Evolutionary conservation across 495 filamentous ascomycete genomes (phyloP), one percentile per base, ranked within the genome.

Genomic region (Aspergillus cristatus): DNA sequence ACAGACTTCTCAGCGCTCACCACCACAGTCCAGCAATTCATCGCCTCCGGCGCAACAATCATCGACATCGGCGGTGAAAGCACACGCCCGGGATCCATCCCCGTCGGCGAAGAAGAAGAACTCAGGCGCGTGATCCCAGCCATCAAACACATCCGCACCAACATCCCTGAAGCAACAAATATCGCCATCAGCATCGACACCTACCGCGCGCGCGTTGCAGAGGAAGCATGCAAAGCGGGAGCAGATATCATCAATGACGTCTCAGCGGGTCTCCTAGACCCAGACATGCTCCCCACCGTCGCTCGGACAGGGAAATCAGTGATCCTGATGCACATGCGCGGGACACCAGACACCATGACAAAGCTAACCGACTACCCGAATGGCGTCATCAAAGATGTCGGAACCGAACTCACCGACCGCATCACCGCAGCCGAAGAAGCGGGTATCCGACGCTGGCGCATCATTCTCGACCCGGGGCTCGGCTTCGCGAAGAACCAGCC

Each of bases 181-280:
- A 64, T 84, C 18, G 76, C 80, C 31, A 82, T 97, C 46, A 86
- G 81, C 47, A 70, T 97, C 37, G 91, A 98, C 60, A 98, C 91
- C 1, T 98, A 94, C 67, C 83, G 86, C 40, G 82, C 91, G 0
- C 61, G 62, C 10, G 91, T 98, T 1, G 91, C 90, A n/a, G 71
- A 74, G 33, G 80, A 77, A 17, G 88, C 88, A 13, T 71, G 90
- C 29, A 60, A 72, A 34, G 86, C 85, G 0, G 91, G 91, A 33
- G 90, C 91, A 4, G 79, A 97, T 49, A 85, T 98, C 46, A 76
- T 98, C 58, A 98, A 98, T 65, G 91, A 98, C 58, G 76, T 98
- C 28, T 93, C 86, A 0, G 86, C 81, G 4, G 91, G 91, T 8
- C 53, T 64, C 2, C 66, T 94, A 28, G 91, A 97, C 51, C 62